These are phyloP conservation scores for Pisolithus tinctorius DNA, from an alignment of 768 basidiomycete species.

Conservation along the genomic window DNA sequence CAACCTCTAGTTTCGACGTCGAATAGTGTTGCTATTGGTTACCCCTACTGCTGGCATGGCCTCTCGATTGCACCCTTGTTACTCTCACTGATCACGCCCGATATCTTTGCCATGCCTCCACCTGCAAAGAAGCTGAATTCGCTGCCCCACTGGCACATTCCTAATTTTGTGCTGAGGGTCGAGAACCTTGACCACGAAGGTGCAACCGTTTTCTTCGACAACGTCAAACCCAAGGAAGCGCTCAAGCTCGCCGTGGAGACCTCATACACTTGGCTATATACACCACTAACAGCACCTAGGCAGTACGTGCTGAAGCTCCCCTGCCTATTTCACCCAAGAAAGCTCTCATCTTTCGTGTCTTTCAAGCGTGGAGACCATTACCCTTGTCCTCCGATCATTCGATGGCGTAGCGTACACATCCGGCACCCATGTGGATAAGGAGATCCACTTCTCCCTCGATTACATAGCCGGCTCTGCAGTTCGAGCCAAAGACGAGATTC, in stretches of 20 bases:
- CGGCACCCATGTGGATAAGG: constrained; percentile 54
- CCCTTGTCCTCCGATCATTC: constrained; percentile 58
- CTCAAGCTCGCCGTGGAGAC: constrained; percentile 34
- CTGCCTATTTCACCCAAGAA: not conserved
- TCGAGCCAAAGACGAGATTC: constrained; percentile 52
- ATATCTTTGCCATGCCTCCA: constrained; percentile 3
- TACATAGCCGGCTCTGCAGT: constrained; percentile 43
- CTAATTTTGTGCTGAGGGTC: constrained; percentile 47
- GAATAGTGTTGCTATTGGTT: too few relatives aligned
- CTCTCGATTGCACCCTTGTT: not conserved
- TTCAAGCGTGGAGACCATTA: constrained; percentile 44
- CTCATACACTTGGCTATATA: constrained; percentile 37
- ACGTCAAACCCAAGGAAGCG: constrained; percentile 36
- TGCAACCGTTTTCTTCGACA: constrained; percentile 46
- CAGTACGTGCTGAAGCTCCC: constrained; percentile 31
- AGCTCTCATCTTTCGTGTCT: constrained; percentile 7
- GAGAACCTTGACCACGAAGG: constrained; percentile 59
- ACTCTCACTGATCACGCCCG: not conserved
- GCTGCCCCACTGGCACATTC: constrained; percentile 44
- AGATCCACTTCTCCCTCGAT: constrained; percentile 66
- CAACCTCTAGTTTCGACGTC: not conserved
- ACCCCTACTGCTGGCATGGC: too few relatives aligned
- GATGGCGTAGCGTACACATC: constrained; percentile 65
- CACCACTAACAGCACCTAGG: constrained; percentile 38
- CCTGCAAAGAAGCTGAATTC: constrained; percentile 17